Evolutionary conservation across 2,329 filamentous ascomycete species (phyloP).

Genomic region (Aspergillus unguis): DNA sequence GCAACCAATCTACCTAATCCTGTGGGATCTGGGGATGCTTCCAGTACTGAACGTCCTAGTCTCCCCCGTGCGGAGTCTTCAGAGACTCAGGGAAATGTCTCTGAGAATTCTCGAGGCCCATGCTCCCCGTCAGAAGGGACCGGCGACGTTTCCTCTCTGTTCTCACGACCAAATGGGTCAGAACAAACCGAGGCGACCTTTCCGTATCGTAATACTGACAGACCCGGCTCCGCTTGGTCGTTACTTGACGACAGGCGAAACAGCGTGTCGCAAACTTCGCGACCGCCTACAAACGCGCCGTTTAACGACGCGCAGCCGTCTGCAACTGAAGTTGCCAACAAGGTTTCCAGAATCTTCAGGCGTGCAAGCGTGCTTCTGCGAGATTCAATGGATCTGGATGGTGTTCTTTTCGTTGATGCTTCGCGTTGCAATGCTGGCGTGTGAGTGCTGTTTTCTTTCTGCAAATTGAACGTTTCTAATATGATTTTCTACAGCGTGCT

Average conservation of each 20-base stretch:
- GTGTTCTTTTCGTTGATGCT: conserved; percentile 32
- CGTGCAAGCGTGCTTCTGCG: conserved; percentile 45
- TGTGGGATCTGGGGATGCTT: neutral
- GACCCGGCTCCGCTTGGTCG: neutral
- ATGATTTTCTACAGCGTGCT: conserved; percentile 13
- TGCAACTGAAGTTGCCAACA: conserved; percentile 14
- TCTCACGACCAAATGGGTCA: conserved; percentile 10
- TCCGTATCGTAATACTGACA: neutral
- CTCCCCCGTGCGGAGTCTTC: neutral
- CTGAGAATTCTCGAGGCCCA: neutral
- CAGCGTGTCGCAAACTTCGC: neutral
- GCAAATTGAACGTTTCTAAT: neutral
- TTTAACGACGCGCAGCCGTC: neutral
- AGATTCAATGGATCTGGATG: conserved; percentile 42
- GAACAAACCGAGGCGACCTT: conserved; percentile 11
- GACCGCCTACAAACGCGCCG: conserved; percentile 3
- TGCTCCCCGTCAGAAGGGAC: conserved; percentile 8
- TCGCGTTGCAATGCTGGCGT: conserved; percentile 23
- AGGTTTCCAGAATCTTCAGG: conserved; percentile 35
- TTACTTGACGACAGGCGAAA: neutral
- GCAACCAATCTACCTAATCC: neutral
- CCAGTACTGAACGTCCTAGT: neutral
- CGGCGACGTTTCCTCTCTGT: conserved; percentile 12
- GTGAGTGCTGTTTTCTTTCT: conserved; percentile 13
- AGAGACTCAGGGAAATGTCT: neutral